phyloP scores from a whole-genome alignment of 192 early-diverging fungal genomes.

The Coemansia sp. region DNA sequence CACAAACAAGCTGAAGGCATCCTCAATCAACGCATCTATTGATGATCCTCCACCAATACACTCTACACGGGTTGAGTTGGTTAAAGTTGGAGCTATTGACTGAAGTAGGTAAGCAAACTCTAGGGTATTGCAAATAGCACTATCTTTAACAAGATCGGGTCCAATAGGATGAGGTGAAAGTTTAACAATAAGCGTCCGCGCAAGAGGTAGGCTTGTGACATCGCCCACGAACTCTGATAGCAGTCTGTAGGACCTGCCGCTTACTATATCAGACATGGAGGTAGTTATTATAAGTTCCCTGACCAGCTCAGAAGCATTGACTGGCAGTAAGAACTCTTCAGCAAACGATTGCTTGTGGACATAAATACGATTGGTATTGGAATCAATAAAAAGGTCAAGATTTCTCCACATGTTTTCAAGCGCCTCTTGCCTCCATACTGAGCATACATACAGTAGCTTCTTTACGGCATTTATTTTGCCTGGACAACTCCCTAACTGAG shows the following conservation, averaged over 20 bases:
- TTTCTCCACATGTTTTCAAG: not conserved
- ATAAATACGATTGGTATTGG: not conserved
- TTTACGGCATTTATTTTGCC: not conserved
- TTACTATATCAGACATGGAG: not conserved
- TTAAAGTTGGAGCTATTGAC: not conserved
- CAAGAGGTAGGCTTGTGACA: not conserved
- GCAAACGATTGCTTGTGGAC: not conserved
- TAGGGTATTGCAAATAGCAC: not conserved
- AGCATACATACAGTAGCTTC: not conserved
- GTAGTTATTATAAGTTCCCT: not conserved
- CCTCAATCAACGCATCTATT: not conserved
- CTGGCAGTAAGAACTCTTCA: not conserved
- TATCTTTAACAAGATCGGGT: not conserved
- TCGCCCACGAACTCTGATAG: not conserved
- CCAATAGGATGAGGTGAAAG: not conserved
- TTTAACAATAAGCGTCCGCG: not conserved
- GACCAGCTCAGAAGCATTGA: not conserved
- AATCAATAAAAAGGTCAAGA: not conserved
- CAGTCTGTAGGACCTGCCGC: not conserved
- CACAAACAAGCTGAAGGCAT: not conserved
- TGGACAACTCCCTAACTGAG: not conserved
- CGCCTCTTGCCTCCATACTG: not conserved
- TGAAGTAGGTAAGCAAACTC: not conserved
- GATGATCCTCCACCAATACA: not conserved
- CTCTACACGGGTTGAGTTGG: not conserved